Base-by-base conservation (phyloP, 192 early-diverging fungal genomes). In the Linnemannia exigua region DNA sequence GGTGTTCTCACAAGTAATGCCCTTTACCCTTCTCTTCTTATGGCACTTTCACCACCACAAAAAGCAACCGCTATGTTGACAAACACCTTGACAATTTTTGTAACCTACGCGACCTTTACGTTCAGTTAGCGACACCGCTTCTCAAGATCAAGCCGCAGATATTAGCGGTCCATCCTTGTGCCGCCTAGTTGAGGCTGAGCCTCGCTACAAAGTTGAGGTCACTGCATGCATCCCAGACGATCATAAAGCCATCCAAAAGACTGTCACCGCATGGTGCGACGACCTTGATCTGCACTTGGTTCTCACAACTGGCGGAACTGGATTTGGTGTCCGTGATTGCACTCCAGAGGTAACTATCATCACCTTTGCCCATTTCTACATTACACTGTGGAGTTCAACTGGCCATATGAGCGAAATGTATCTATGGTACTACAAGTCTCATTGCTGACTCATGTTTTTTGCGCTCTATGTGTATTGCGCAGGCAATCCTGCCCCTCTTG, bases 241-340 rank as follows among this genome's bases (percentile, higher is more conserved):
- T n/a, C 58, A 81, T 16, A 63, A 79, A n/a, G 67, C 77, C 38
- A 95, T 95, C 63, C 80, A 91, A 47, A 82, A 87, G 31, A 79
- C 81, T 5, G 86, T 95, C 47, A 83, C 75, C 17, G 50, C 79
- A 20, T 94, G 93, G 93, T 87, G 87, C 75, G 88, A 88, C 75
- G 84, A 78, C 2, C 71, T 88, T 1, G 67, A 88, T 25, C 75
- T 94, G 48, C 91, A 95, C 50, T 84, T 99, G n/a, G 84, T 98
- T 17, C 70, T 98, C 9, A 93, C 95, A 0, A 93, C 96, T 8
- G 98, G 98, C 6, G 98, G 98, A n/a, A 99, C 98, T 8, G 98
- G 98, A 1, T 93, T 99, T 74, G 93, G 95, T 20, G 87, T 92
- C 41, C 89, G 95, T 67, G 98, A 99, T 76, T 92, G 93, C 11